Base-by-base conservation (phyloP, 495 filamentous ascomycete genomes). In the Trichoderma gamsii region DNA sequence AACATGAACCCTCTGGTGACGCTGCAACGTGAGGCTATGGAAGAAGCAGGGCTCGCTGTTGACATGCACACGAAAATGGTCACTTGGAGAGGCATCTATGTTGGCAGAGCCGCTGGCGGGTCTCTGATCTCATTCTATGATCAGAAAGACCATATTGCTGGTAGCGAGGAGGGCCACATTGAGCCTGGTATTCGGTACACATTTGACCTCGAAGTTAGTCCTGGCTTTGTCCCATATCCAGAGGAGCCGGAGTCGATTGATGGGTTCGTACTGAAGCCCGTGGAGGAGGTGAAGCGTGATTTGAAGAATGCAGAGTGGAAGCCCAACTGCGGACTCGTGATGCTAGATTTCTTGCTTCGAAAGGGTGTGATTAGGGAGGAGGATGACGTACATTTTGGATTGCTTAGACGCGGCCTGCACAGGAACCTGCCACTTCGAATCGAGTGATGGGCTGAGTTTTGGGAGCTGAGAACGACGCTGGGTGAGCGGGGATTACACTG, bases 281-380 rank as follows among this genome's bases (percentile, higher is more conserved):
- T 66, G 41, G 41, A 32, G 2, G 25, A 44, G n/a, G 44, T 66
- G 38, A 51, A 29, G 65, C 16, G 38, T 5, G 41, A 32, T 18
- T 21, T 66, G 18, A 51, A 32, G 43, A 32, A 49, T 21, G 65
- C 38, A 1, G 25, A 44, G n/a, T 66, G 65, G 65, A 66, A 66
- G 27, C 65, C 65, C 3, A 66, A 66, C n/a, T 66, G 38, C 12
- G 65, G 65, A 6, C 43, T 66, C 8, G 65, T 66, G 3, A 66
- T 51, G 65, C 41, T 66, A 15, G 65, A 66, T 16, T 66, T 66
- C 29, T 38, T 66, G 5, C 65, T 44, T n/a, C 65, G 65, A 18
- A 44, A 49, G 41, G 65, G 65, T 8, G 52, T 27, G 52, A 29
- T 61, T 16, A 61, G 11, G 52, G 52, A 61, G 52, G 25, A 8